Percentiles rank a stretch among this genome's conserved stretches.
Evolutionary conservation across 768 basidiomycete species (phyloP).

Genomic region (Cystobasidium ongulense): DNA sequence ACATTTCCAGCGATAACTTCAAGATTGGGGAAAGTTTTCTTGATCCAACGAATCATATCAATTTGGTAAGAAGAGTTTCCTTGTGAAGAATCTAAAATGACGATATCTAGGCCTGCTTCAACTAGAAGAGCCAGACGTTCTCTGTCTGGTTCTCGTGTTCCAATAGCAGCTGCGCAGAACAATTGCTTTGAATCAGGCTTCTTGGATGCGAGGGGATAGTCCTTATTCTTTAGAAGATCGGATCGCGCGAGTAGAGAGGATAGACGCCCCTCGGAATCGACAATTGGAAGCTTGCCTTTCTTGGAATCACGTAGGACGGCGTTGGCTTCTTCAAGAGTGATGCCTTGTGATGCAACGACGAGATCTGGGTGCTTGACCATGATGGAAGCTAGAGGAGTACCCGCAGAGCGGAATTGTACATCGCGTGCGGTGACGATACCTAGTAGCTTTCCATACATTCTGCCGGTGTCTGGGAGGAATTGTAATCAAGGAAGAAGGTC

Average conservation of each 20-base stretch:
- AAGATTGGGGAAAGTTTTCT: slow-evolving; percentile 68
- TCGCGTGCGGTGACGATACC: slow-evolving; percentile 96
- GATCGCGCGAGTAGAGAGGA: slow-evolving; percentile 85
- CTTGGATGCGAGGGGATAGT: slow-evolving; percentile 89
- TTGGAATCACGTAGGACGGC: slow-evolving; percentile 88
- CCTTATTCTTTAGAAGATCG: slow-evolving; percentile 94
- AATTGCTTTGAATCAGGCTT: slow-evolving; percentile 84
- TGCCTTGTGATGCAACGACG: slow-evolving; percentile 76
- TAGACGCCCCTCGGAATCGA: slow-evolving; percentile 60
- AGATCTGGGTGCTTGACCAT: slow-evolving; percentile 70
- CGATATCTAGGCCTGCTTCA: slow-evolving; percentile 90
- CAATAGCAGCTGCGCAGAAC: slow-evolving; percentile 89
- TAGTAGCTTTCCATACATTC: slow-evolving; percentile 78
- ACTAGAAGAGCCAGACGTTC: slow-evolving; percentile 77
- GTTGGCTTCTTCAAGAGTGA: slow-evolving; percentile 87
- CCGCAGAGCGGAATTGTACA: slow-evolving; percentile 74
- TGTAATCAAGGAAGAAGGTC: slow-evolving; percentile 18
- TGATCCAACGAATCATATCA: slow-evolving; percentile 93
- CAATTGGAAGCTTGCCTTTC: slow-evolving; percentile 91
- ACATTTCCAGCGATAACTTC: slow-evolving; percentile 97
- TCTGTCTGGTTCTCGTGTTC: slow-evolving; percentile 79
- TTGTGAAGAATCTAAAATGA: slow-evolving; percentile 89
- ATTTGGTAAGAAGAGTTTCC: slow-evolving; percentile 89
- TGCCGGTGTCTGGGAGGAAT: slow-evolving; percentile 61
- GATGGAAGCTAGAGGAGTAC: slow-evolving; percentile 62